Base-by-base conservation (phyloP, 2,329 filamentous ascomycete genomes). In the Epichloe sp. region DNA sequence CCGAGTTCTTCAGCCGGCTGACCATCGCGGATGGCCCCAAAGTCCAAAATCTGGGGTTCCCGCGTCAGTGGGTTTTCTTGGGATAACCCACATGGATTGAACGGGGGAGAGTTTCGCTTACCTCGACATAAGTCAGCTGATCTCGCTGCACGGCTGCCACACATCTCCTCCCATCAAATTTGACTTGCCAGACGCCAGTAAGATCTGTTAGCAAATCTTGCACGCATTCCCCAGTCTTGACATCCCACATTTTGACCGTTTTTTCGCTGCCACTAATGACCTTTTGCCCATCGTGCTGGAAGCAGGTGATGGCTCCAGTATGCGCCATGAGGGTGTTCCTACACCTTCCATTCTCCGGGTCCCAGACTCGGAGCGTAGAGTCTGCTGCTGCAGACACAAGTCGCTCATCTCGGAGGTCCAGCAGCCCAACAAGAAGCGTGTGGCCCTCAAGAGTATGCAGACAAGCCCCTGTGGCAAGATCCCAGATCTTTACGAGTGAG, bases 211-310 rank as follows among this genome's bases (percentile, higher is more conserved):
- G 75, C 42, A 98, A 77, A 67, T 98, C 91, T 58, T 91, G 86
- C 49, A 95, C 82, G 65, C 89, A 96, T 60, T 96, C 86, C 47
- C 93, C 93, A 2, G 85, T 95, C 60, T 83, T 81, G 47, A 96
- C 86, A 62, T 98, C 88, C 93, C 93, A 98, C 88, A 98, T 94
- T 74, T 98, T 98, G 56, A 98, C 75, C 3, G 88, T 96, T 61
- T 91, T 83, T 66, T 98, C 93, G 53, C 88, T 95, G 51, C 93
- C 93, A 41, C 88, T 95, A 52, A 98, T 95, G 36, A 98, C 90
- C 65, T 98, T 98, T 58, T 90, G 86, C 0, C 85, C 88, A 63
- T 98, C 93, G 60, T 98, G 93, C 68, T 98, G 93, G 68, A 98
- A 98, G 67, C 93, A 98, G 4, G 93, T 98, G 57, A 98, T 98